Percentiles rank a stretch among this genome's conserved stretches.
These are phyloP conservation scores for Penicillium atrosanguineum DNA, from an alignment of 495 filamentous ascomycete genomes.

Conservation along the genomic window DNA sequence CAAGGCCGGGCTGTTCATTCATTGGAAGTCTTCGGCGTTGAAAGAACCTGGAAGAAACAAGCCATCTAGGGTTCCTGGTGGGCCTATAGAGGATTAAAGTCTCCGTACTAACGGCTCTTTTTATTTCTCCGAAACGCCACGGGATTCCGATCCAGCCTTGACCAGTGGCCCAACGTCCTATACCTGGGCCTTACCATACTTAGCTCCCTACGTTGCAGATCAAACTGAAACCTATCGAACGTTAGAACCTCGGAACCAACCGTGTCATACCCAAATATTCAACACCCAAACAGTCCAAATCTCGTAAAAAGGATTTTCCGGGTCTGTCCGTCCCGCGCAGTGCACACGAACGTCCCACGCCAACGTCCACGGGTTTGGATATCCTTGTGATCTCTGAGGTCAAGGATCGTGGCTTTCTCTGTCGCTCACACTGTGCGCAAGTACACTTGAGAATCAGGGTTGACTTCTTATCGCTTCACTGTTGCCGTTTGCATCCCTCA, in stretches of 20 bases:
- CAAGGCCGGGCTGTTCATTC: too few species aligned
- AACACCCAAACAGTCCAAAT: background rate
- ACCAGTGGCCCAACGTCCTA: background rate
- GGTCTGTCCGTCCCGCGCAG: background rate
- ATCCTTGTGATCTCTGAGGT: conserved; percentile 5
- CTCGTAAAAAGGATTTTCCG: conserved; percentile 17
- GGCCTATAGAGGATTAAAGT: too few species aligned
- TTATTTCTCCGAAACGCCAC: background rate
- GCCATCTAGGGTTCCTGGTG: too few species aligned
- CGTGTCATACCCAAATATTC: background rate
- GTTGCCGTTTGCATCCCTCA: conserved; percentile 17
- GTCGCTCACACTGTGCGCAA: background rate
- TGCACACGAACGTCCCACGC: background rate
- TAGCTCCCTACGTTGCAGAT: background rate
- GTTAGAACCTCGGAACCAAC: background rate
- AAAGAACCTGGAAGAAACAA: too few species aligned
- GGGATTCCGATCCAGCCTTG: background rate
- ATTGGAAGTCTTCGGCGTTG: too few species aligned
- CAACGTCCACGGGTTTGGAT: background rate
- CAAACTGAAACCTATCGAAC: background rate
- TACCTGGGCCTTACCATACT: too few species aligned
- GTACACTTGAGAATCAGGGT: background rate
- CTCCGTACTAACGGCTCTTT: background rate
- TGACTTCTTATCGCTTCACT: background rate
- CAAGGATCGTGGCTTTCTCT: background rate